Base-by-base conservation (phyloP, 768 basidiomycete genomes). In the Collybia nuda region DNA sequence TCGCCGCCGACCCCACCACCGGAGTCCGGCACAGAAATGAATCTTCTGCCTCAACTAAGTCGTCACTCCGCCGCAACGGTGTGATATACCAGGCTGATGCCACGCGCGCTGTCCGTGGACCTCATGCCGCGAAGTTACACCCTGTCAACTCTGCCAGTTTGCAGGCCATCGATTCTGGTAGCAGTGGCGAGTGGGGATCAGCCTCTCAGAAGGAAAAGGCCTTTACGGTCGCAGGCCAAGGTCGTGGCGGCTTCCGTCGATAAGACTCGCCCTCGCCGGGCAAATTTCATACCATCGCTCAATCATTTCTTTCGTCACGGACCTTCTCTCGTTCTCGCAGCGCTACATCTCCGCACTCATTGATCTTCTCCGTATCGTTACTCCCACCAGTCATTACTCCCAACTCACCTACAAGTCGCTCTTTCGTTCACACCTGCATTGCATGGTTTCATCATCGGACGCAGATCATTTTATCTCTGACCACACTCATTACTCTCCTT, bases 1-100 rank as follows among this genome's bases (percentile, higher is more conserved):
- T 49, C 15, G 5, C 36, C 37, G 9, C 9, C 37, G 21, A 44
- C 0, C n/a, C 28, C 52, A 24, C 32, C 42, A 21, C 40, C 22
- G 12, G 40, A 6, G 41, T 51, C 11, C 44, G 55, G 39, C 52
- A 44, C 38, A 52, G 52, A 4, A 54, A 59, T 45, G 50, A 52
- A 7, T 56, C 57, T n/a, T 56, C 52, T 29, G 48, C 52, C 2
- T 56, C 57, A 11, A 32, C 24, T 47, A 52, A 19, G 51, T 52
- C 28, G 53, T 55, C 21, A 49, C 24, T 4, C 54, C 48, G 29
- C 49, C 48, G 23, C 52, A 50, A 12, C 50, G 52, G 7, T 24
- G 43, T 15, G 49, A 36, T 7, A 26, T 45, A 38, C 7, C 47
- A 5, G 15, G 44, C 28, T 23, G 28, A 28, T 40, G 28, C 47